phyloP scores from a whole-genome alignment of 2,329 filamentous ascomycete species.

The Exutisphaerella laricina region DNA sequence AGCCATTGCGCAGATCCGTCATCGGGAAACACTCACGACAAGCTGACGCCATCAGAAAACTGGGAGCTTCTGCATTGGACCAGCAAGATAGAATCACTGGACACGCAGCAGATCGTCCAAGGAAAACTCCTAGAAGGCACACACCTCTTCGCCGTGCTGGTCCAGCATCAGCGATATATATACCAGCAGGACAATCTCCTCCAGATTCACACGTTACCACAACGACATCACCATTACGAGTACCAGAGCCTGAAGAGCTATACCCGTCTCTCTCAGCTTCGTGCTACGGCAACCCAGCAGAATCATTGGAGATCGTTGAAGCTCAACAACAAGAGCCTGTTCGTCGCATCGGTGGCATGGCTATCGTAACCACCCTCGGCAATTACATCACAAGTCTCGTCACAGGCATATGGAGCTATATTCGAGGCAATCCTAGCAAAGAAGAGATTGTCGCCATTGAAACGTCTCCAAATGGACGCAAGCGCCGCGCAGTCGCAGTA shows the following conservation, averaged over 20 bases:
- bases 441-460: conserved; percentile 16
- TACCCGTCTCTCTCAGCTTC: neutral
- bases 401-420: neutral
- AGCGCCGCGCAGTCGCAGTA: conserved; percentile 17
- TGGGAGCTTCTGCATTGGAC: neutral
- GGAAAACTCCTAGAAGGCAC: neutral
- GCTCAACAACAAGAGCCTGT: neutral
- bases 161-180: neutral
- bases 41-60: neutral
- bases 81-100: neutral
- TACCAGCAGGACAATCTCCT: neutral
- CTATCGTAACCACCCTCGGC: neutral
- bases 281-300: neutral
- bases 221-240: neutral
- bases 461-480: conserved; percentile 9
- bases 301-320: no score
- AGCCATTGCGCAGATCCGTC: neutral
- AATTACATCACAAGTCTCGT: neutral
- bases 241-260: neutral
- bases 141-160: neutral
- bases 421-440: conserved; percentile 5
- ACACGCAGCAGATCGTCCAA: neutral
- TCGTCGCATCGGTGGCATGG: neutral
- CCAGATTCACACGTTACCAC: neutral
- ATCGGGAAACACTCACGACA: neutral